Conservation (phyloP, 176 grass and related monocot species). For the Otatea glauca region DNA sequence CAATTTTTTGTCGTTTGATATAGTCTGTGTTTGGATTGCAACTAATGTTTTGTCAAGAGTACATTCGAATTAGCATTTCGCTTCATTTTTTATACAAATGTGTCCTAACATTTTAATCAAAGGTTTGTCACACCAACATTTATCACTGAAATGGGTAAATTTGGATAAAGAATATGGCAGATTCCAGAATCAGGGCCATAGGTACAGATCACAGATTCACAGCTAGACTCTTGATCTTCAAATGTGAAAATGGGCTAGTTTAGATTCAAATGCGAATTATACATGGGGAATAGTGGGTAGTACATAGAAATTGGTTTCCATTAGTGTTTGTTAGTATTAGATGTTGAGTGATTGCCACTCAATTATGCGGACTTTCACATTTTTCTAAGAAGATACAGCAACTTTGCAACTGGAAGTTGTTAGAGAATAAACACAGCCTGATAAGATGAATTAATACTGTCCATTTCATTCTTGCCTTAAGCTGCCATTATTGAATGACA, state of each 20-base stretch:
- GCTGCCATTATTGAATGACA: not conserved
- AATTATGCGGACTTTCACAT: not conserved
- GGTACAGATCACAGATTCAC: not conserved
- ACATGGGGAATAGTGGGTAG: not conserved
- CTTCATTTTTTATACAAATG: conserved; percentile 18
- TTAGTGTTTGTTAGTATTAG: not conserved
- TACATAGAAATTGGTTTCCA: not conserved
- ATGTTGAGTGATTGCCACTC: not conserved
- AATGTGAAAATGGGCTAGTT: not conserved
- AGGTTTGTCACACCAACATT: not conserved
- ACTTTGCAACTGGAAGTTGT: not conserved
- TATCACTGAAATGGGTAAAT: not conserved
- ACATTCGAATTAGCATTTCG: conserved; percentile 6
- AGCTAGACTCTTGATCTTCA: not conserved
- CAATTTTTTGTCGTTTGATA: conserved; percentile 6
- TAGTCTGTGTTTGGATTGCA: not conserved
- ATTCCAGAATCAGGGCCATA: not conserved
- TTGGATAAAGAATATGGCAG: not conserved
- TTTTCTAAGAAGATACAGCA: not conserved
- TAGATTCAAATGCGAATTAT: not conserved
- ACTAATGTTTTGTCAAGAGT: not conserved
- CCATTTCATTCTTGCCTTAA: not conserved
- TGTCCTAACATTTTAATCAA: not conserved
- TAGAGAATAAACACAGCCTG: not conserved
- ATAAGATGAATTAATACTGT: not conserved